phyloP scores from a whole-genome alignment of 2,329 filamentous ascomycete genomes.

The Fusarium pilosicola region DNA sequence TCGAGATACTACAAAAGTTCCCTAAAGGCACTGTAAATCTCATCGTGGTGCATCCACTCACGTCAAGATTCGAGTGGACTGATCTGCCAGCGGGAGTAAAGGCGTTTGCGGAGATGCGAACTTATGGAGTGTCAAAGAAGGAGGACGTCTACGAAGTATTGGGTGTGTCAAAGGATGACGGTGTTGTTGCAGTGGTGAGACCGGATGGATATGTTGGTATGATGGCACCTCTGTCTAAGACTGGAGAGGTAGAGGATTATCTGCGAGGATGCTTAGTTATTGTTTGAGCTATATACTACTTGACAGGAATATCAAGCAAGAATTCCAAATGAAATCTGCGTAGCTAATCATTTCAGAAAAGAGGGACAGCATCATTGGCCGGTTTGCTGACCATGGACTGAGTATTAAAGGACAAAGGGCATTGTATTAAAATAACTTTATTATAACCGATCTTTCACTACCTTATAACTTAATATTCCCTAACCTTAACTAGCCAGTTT shows the following conservation, averaged over 20 bases:
- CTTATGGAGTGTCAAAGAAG: constrained; percentile 2
- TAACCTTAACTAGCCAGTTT: too few species aligned
- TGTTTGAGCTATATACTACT: not conserved
- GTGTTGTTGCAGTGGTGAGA: constrained; percentile 1
- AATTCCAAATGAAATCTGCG: fast-evolving
- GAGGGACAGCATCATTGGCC: not conserved
- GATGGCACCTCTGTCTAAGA: not conserved
- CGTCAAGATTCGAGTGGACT: constrained; percentile 9
- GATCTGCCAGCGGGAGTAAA: not conserved
- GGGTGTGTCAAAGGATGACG: not conserved
- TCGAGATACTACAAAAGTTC: not conserved
- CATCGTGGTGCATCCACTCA: not conserved
- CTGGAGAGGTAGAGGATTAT: not conserved
- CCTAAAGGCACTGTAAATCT: not conserved
- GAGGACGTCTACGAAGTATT: not conserved
- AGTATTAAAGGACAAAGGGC: too few species aligned
- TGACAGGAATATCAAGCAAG: fast-evolving
- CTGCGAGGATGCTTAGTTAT: not conserved
- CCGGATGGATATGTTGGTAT: constrained; percentile 18
- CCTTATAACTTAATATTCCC: too few species aligned
- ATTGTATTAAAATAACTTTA: too few species aligned
- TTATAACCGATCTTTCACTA: too few species aligned
- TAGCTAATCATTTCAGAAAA: not conserved
- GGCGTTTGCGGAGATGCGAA: not conserved
- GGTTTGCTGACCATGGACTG: not conserved